Base-by-base conservation (phyloP, 2,329 filamentous ascomycete species). In the Aspergillus vadensis region DNA sequence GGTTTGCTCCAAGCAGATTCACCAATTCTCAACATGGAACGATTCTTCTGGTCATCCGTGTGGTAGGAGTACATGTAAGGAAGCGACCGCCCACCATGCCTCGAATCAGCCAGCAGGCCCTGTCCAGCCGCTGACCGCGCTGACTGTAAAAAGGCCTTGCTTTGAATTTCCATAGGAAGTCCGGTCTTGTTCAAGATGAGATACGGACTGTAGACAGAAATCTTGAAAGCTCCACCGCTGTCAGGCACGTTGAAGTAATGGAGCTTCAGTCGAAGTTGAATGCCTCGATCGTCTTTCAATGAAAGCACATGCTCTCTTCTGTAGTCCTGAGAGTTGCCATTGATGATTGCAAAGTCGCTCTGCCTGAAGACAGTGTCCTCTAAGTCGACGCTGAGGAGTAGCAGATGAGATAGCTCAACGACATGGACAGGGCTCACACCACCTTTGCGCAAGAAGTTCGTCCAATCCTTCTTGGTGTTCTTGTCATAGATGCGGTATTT, bases 401-500 rank as follows among this genome's bases (percentile, higher is more conserved):
- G 83, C 8, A 99, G 82, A 76, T 98, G 96, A 0, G 94, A 97
- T 19, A 99, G 82, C 77, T 99, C 94, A 17, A 98, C 94, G 9
- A 98, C 93, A 73, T 99, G 95, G 0, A 99, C 93, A 0, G 96
- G 96, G 74, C 95, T 99, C 59, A 98, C 89, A 14, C 96, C 96
- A 25, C 96, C 95, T 76, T 97, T 98, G 59, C 95, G 88, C 50
- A 99, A 80, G 79, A 99, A 99, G 75, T 99, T 99, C 4, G 92
- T 96, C 95, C 95, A 99, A 74, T 99, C 95, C 74, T 96, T 97
- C 82, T 94, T 96, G 0, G 93, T 97, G 75, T 97, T 96, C 80
- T 96, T 97, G 80, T 99, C 95, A 72, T 98, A 99, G 58, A 99
- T 98, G 58, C 94, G 88, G 76, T 99, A 99, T 77, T 99, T 98